These are phyloP conservation scores for Alliaria petiolata DNA, from an alignment of 345 rosid species.

Conservation along the genomic window DNA sequence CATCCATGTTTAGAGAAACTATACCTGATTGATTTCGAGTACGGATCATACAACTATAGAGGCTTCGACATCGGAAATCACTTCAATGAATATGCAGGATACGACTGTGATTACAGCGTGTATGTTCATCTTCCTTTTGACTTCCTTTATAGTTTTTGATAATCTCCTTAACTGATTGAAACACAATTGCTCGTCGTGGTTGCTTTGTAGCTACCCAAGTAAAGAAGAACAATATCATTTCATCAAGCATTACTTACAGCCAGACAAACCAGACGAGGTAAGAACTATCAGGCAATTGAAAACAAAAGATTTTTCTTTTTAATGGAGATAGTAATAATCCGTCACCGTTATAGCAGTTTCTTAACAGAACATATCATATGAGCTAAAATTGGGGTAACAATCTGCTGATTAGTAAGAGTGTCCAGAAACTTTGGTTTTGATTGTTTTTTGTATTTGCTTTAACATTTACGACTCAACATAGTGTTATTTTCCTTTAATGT, in stretches of 20 bases:
- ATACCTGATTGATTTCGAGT: constrained; percentile 91
- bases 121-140: constrained; percentile 39
- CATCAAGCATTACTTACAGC: constrained; percentile 77
- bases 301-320: too few relatives aligned
- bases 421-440: not conserved
- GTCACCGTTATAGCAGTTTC: not conserved
- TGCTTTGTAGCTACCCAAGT: constrained; percentile 63
- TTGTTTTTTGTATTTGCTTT: not conserved
- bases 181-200: constrained; percentile 19
- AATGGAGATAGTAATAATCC: too few relatives aligned
- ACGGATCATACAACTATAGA: constrained; percentile 90
- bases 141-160: constrained; percentile 7
- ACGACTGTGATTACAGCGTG: constrained; percentile 89
- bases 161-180: not conserved
- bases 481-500: too few relatives aligned
- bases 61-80: constrained; percentile 95
- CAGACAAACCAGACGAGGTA: constrained; percentile 73
- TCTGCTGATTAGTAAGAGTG: not conserved
- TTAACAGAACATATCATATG: not conserved
- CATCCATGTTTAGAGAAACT: constrained; percentile 55
- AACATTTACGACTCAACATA: too few relatives aligned
- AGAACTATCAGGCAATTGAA: not conserved
- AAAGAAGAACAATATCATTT: constrained; percentile 82
- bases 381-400: not conserved
- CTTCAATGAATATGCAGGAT: constrained; percentile 94